Evolutionary conservation across 1,284 basidiomycete species (phyloP), one percentile per base, ranked within the genome.

Genomic region (Ganoderma lingzhi): DNA sequence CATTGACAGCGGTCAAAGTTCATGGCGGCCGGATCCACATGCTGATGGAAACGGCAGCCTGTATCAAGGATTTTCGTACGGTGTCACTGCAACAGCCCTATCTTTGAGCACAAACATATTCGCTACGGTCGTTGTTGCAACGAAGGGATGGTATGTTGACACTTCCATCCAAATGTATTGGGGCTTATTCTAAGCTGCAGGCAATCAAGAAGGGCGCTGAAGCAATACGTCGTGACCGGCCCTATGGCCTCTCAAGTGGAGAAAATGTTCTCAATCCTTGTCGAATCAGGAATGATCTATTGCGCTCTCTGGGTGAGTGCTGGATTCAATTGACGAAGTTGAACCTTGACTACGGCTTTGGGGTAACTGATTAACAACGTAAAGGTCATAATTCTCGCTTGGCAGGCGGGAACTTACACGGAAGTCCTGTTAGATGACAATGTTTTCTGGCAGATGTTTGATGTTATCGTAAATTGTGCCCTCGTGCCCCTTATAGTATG

Each of bases 201-300:
- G 48, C 48, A 51, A 51, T 51, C 23, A 5, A 35, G 44, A 9
- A 44, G 28, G 9, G 6, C 14, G 10, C 37, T 55, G 51, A n/a
- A 35, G n/a, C 39, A 12, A 15, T 45, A 48, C n/a, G 14, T 45
- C 2, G 62, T 14, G 32, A 28, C 17, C 9, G 44, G 44, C 6
- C 42, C 32, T 10, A 35, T 23, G 45, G 62, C 6, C 9, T 51
- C 62, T 3, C 62, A 48, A 19, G 32, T 35, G 44, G 28, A 35
- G 17, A 45, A 45, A 8, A 45, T 45, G 28, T 45, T 63, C 17
- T 19, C 44, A 12, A 12, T 63, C 19, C 62, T 63, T 32, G 19
- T 63, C 9, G 62, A 63, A 15, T 63, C 62, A 1, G 62, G 62
- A 3, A 30, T 28, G 6, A 23, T 51, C 3, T 63, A 63, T 37